A percentile compares a stretch with the other conserved stretches of the same genome.
These are phyloP conservation scores for Ehretia macrophylla DNA, from an alignment of 257 asterid species.

Conservation along the genomic window DNA sequence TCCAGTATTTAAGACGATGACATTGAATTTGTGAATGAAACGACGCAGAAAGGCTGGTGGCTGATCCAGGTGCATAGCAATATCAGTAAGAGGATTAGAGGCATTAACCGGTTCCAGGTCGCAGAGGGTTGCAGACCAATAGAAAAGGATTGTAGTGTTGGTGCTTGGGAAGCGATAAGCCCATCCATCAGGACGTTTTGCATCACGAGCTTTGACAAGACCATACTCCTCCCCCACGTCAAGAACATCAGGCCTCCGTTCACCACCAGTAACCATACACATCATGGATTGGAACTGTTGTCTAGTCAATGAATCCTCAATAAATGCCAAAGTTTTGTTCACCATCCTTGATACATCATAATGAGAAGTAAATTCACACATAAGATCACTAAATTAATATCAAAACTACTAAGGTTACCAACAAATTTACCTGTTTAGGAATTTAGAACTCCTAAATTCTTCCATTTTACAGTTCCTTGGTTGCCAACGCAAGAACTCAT, in stretches of 20 bases:
- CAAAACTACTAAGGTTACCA: not conserved
- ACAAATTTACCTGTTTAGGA: constrained; percentile 54
- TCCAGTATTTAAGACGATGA: constrained; percentile 82
- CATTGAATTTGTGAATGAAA: constrained; percentile 52
- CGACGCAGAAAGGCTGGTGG: constrained; percentile 72
- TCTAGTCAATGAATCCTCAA: constrained; percentile 91
- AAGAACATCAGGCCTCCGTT: constrained; percentile 67
- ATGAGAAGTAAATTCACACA: constrained; percentile 11
- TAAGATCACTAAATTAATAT: not conserved
- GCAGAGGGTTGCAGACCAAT: constrained; percentile 94
- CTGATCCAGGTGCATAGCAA: constrained; percentile 93
- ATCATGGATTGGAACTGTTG: constrained; percentile 93
- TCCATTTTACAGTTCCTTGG: constrained; percentile 73
- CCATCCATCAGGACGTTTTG: constrained; percentile 93
- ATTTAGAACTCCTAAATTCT: constrained; percentile 60
- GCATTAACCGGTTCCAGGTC: constrained; percentile 60
- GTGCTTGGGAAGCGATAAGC: constrained; percentile 73
- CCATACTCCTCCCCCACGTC: constrained; percentile 77
- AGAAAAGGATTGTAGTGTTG: constrained; percentile 82
- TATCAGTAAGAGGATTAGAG: constrained; percentile 35
- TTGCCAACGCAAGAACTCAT: constrained; percentile 78
- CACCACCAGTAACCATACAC: constrained; percentile 91
- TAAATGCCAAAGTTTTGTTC: constrained; percentile 76
- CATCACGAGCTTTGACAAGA: constrained; percentile 78
- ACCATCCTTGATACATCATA: constrained; percentile 55